phyloP scores from a whole-genome alignment of 2,329 filamentous ascomycete species.

The Sporothrix euskadiensis region DNA sequence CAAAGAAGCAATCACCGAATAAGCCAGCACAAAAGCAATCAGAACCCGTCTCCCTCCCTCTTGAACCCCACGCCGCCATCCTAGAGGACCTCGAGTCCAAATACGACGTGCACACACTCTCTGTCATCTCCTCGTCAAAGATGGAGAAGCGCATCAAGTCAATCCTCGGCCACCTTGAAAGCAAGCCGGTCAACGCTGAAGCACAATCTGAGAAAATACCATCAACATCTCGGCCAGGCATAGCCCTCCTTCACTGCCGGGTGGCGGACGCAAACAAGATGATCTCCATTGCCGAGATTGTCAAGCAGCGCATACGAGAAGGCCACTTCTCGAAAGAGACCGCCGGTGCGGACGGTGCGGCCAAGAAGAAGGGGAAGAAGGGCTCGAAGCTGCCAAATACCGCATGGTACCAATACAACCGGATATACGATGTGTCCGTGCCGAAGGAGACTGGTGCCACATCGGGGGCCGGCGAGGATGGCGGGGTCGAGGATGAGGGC shows the following conservation, averaged over 20 bases:
- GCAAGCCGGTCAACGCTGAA: conserved; percentile 29
- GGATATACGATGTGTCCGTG: conserved; percentile 50
- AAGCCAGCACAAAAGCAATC: conserved; percentile 23
- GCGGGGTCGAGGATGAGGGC: conserved; percentile 42
- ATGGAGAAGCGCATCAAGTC: conserved; percentile 57
- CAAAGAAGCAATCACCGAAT: conserved; percentile 33
- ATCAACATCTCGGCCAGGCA: conserved; percentile 32
- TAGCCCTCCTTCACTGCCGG: conserved; percentile 55
- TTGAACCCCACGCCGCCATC: conserved; percentile 46
- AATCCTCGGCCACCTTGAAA: conserved; percentile 48
- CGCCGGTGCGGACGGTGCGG: not conserved
- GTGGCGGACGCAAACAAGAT: conserved; percentile 61
- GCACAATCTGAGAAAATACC: not conserved
- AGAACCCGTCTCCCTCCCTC: conserved; percentile 35
- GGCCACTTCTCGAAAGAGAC: conserved; percentile 31
- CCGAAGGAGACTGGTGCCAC: conserved; percentile 35
- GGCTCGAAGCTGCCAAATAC: not conserved
- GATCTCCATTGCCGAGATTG: conserved; percentile 67
- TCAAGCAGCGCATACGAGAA: conserved; percentile 56
- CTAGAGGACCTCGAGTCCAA: conserved; percentile 47
- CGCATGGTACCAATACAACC: conserved; percentile 60
- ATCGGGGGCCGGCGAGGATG: conserved; percentile 36
- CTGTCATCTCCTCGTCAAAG: conserved; percentile 60
- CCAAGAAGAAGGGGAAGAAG: conserved; percentile 9
- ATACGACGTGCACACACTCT: conserved; percentile 54